Evolutionary conservation across 2,329 filamentous ascomycete species (phyloP).

Genomic region (Microcyclospora pomicola): DNA sequence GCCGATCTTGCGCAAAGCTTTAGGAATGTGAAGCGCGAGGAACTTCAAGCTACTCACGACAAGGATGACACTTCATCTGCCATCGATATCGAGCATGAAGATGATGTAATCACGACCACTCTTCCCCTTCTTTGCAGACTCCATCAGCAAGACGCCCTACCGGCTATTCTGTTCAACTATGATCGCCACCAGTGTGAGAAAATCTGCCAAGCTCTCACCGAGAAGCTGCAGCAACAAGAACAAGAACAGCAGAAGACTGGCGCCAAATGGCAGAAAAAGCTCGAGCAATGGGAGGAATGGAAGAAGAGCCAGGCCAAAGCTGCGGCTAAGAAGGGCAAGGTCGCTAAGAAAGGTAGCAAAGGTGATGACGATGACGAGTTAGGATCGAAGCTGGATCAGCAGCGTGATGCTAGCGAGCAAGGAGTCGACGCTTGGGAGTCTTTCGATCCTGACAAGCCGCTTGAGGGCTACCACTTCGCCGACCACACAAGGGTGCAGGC

Average conservation of each 20-base stretch:
- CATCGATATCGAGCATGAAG: slow-evolving; percentile 2
- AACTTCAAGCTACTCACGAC: slow-evolving; percentile 11
- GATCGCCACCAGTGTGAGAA: slow-evolving; percentile 52
- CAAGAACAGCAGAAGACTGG: slow-evolving; percentile 42
- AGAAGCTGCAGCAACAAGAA: slow-evolving; percentile 42
- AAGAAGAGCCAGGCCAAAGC: slow-evolving; percentile 34
- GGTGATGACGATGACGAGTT: slow-evolving; percentile 32
- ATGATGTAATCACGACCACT: slow-evolving; percentile 31
- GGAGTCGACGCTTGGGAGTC: slow-evolving; percentile 46
- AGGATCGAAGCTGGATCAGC: slow-evolving; percentile 42
- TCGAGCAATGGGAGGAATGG: slow-evolving; percentile 46
- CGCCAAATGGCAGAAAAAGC: slow-evolving; percentile 45
- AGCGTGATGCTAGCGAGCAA: slow-evolving; percentile 41
- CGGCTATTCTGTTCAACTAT: slow-evolving; percentile 66
- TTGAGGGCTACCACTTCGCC: slow-evolving; percentile 53
- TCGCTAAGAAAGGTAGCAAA: slow-evolving; percentile 24
- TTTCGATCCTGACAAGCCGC: slow-evolving; percentile 53
- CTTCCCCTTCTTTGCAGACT: slow-evolving; percentile 47
- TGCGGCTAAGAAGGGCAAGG: slow-evolving; percentile 22
- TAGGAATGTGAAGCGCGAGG: slow-evolving; percentile 12
- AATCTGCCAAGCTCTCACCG: slow-evolving; percentile 39
- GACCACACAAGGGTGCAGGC: slow-evolving; percentile 44
- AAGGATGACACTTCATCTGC: slow-evolving; percentile 5
- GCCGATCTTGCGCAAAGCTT: slow-evolving; percentile 31
- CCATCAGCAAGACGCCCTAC: slow-evolving; percentile 50